These are phyloP conservation scores for Solanum piurae DNA, from an alignment of 257 asterid genomes.

Conservation along the genomic window DNA sequence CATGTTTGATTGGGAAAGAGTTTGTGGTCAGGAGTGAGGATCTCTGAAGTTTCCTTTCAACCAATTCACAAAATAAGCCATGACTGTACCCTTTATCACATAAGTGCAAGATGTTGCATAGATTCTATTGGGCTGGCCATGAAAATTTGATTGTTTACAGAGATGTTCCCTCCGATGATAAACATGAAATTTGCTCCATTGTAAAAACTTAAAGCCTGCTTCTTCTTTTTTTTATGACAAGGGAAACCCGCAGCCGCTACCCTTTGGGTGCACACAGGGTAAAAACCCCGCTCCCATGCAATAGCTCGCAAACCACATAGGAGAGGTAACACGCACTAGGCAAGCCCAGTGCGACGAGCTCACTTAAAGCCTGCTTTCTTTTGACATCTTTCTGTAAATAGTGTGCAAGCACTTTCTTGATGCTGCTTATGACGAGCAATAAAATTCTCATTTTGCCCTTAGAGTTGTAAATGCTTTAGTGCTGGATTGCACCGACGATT, in stretches of 20 bases:
- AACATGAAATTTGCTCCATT: not conserved
- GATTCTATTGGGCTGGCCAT: not conserved
- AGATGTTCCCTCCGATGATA: not conserved
- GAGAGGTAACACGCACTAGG: too few relatives aligned
- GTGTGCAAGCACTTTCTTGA: not conserved
- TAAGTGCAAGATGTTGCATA: not conserved
- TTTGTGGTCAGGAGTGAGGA: not conserved
- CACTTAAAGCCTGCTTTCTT: not conserved
- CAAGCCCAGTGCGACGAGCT: too few relatives aligned
- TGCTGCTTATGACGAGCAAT: not conserved
- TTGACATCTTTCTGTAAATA: not conserved
- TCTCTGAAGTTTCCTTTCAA: not conserved
- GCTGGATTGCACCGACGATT: not conserved
- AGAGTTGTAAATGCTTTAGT: not conserved
- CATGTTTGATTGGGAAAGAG: not conserved
- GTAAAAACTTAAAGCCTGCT: not conserved
- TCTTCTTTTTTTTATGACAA: too few relatives aligned
- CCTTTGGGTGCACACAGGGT: too few relatives aligned
- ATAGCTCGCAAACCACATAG: too few relatives aligned
- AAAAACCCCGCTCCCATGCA: too few relatives aligned
- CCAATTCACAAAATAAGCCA: not conserved
- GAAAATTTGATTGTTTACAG: not conserved
- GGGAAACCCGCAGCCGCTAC: too few relatives aligned
- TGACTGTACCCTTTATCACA: not conserved
- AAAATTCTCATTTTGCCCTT: not conserved